Conservation (phyloP, 441 rosid species). For the Hypseocharis bilobata region DNA sequence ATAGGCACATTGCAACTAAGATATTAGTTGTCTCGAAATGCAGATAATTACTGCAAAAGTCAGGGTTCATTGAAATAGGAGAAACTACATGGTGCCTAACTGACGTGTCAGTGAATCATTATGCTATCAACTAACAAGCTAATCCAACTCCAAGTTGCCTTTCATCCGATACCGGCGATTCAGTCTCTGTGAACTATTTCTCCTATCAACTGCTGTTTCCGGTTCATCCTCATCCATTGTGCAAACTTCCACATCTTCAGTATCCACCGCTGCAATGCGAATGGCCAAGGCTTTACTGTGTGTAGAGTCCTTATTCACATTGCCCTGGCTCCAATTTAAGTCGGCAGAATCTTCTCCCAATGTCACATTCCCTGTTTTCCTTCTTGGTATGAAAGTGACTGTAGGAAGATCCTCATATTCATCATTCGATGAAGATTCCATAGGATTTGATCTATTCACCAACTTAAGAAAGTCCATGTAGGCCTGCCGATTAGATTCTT, state of each 20-base stretch:
- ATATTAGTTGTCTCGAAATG: background rate
- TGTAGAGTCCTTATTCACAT: slow-evolving; percentile 22
- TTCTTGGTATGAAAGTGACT: slow-evolving; percentile 55
- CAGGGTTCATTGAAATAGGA: background rate
- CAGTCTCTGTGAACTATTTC: slow-evolving; percentile 23
- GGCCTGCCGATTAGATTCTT: slow-evolving; percentile 60
- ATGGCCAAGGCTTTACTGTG: slow-evolving; percentile 29
- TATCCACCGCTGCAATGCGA: slow-evolving; percentile 34
- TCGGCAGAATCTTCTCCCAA: slow-evolving; percentile 21
- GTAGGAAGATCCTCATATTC: slow-evolving; percentile 44
- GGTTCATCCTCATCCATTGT: slow-evolving; percentile 80
- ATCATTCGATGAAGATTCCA: slow-evolving; percentile 31
- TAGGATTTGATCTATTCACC: slow-evolving; percentile 33
- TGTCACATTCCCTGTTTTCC: slow-evolving; percentile 30
- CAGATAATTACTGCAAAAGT: background rate
- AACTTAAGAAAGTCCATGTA: slow-evolving; percentile 56
- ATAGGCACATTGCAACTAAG: background rate
- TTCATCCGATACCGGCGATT: slow-evolving; percentile 55
- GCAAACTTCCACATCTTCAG: slow-evolving; percentile 31
- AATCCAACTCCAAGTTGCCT: slow-evolving; percentile 32
- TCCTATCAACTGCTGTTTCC: slow-evolving; percentile 25
- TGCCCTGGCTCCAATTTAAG: slow-evolving; percentile 21
- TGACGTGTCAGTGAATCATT: background rate
- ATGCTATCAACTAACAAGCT: slow-evolving; percentile 15
- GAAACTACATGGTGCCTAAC: background rate